Base-by-base conservation (phyloP, 129 eudicot genomes). In the Cynara cardunculus region DNA sequence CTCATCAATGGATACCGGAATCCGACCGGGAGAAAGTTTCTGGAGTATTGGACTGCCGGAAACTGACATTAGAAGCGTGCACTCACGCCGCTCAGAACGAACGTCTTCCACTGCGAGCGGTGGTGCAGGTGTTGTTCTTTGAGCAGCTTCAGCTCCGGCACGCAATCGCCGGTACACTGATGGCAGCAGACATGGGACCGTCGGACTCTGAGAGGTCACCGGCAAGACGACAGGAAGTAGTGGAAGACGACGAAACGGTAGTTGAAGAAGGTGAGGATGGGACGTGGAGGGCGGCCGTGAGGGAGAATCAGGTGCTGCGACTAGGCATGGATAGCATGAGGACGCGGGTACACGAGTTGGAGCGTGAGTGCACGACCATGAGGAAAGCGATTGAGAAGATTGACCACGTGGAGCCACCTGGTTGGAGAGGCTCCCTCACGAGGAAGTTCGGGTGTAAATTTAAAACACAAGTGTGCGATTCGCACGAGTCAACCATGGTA, bases 1-100 rank as follows among this genome's bases (percentile, higher is more conserved):
- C 99, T 34, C 99, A 96, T 92, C 97, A 93, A 21, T 90, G 97
- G 97, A 80, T 88, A 62, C 28, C 93, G 25, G 99, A 92, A 81
- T 83, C 81, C 1, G 97, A 96, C 10, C 77, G 99, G 11, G 99
- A 96, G 81, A 92, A 85, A 37, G 88, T 96, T 3, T 88, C 93
- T 80, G 92, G 97, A 7, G 86, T 96, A 16, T 78, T 96, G 91
- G 94, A 96, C 87, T 96, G 95, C 82, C 93, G 86, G 87, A 96
- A 92, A 82, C 89, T 96, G 73, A 96, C 99, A 7, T 28, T 96
- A 79, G 99, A 96, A 82, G 99, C 99, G 61, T 96, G 99, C 86
- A 89, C 99, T 7, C 99, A 96, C 89, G 99, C 99, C 0, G 99
- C 99, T 2, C 99, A 92, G 77, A 96, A 96, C 84, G 99, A 96